Base-by-base conservation (phyloP, 768 basidiomycete species). In the Podaxis mareebaensis region DNA sequence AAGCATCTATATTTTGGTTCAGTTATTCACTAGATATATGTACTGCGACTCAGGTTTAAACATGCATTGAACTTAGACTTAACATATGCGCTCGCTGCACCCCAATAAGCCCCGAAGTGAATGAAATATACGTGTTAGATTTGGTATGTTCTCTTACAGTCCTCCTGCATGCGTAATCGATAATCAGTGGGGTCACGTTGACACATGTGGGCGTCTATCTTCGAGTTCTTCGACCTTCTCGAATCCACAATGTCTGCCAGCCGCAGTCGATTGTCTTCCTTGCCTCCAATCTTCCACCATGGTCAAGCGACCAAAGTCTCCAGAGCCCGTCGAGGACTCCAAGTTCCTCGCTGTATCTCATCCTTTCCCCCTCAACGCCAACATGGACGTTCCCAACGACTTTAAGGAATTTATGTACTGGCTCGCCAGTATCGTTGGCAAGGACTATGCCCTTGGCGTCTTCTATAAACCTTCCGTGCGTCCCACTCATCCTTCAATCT, bases 311-410 rank as follows among this genome's bases (percentile, higher is more conserved):
- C 66, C 72, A 26, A 80, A 78, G 66, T 77, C 76, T 17, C 78
- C 78, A 2, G 73, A 76, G 5, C 64, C 74, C n/a, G 71, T 68
- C 48, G 82, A 83, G 59, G 83, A 82, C 59, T 76, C 78, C 53
- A 78, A 78, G 53, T 82, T 80, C 68, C 80, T 79, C 66, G 78
- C 79, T 13, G 75, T 84, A 22, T 77, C 77, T 62, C 74, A 81
- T 39, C 82, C 84, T 3, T 86, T 80, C 66, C 84, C 84, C 0
- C 71, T 80, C 51, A 78, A 82, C 67, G 78, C 77, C 3, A 79
- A 83, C 66, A 82, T 78, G 77, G 77, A 80, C 58, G 62, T 80
- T 4, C 66, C 71, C 4, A 67, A 70, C 4, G 80, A 83, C 66
- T 77, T 74, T 36, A 76, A 74, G 30, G 68, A 69, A 4, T 81